Conservation (phyloP, 2,329 filamentous ascomycete genomes). For the Cladobotryum mycophilum region DNA sequence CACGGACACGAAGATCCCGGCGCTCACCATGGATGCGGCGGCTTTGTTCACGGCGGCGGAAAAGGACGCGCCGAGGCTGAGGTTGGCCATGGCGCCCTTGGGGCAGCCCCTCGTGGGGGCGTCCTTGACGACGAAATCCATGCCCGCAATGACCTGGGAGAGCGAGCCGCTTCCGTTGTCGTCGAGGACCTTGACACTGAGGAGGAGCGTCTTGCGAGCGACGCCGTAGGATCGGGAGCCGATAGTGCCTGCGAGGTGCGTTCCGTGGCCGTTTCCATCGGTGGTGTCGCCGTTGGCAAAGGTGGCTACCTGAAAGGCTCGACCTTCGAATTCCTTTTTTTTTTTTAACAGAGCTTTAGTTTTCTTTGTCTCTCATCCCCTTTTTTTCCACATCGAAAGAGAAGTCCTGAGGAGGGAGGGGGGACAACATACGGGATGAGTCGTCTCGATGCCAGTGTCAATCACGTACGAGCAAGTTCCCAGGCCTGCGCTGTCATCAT, state of each 20-base stretch:
- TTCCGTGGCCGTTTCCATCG: constrained; percentile 38
- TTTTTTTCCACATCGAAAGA: too few species aligned
- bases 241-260: constrained; percentile 30
- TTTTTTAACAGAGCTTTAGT: not conserved
- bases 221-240: constrained; percentile 30
- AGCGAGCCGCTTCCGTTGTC: constrained; percentile 24
- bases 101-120: constrained; percentile 30
- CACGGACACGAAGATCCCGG: constrained; percentile 48
- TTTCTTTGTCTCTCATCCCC: too few species aligned
- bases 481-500: constrained; percentile 27
- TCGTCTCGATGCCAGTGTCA: constrained; percentile 34
- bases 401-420: too few species aligned
- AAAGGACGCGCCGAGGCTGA: constrained; percentile 47
- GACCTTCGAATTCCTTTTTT: constrained; percentile 28
- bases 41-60: constrained; percentile 45
- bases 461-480: constrained; percentile 37
- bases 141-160: constrained; percentile 39
- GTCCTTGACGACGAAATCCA: constrained; percentile 38
- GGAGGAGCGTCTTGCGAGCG: constrained; percentile 37
- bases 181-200: constrained; percentile 42
- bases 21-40: constrained; percentile 37
- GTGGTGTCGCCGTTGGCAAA: constrained; percentile 19
- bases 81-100: constrained; percentile 45
- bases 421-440: constrained; percentile 18
- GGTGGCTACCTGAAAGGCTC: constrained; percentile 26